Conservation (phyloP, 352 stramenopile genomes). For the Phytopythium ostracodes region DNA sequence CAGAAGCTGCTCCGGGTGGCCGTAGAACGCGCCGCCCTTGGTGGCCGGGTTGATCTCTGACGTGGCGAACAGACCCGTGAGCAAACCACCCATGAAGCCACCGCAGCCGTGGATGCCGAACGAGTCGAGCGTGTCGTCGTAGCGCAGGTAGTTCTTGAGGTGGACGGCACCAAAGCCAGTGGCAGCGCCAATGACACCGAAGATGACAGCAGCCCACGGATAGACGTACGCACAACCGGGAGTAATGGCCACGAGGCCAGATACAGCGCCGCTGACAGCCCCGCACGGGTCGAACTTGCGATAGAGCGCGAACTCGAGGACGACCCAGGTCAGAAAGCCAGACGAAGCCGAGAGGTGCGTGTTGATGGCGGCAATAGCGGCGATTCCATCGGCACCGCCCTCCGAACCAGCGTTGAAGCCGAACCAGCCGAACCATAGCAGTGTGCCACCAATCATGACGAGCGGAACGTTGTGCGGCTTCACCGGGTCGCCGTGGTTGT, state of each 20-base stretch:
- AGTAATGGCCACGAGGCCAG: slow-evolving; percentile 65
- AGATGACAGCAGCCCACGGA: slow-evolving; percentile 63
- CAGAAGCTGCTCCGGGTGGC: slow-evolving; percentile 34
- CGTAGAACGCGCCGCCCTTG: slow-evolving; percentile 51
- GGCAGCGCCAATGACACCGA: slow-evolving; percentile 52
- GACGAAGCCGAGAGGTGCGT: slow-evolving; percentile 65
- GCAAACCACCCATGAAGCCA: slow-evolving; percentile 57
- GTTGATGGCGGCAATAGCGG: slow-evolving; percentile 66
- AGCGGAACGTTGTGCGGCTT: slow-evolving; percentile 84
- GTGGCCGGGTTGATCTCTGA: slow-evolving; percentile 52
- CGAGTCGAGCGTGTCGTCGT: slow-evolving; percentile 78
- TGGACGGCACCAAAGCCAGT: slow-evolving; percentile 48
- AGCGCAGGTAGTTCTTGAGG: slow-evolving; percentile 63
- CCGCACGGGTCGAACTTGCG: slow-evolving; percentile 61
- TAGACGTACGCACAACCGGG: slow-evolving; percentile 68
- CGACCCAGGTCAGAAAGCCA: slow-evolving; percentile 69
- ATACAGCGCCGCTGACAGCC: slow-evolving; percentile 53
- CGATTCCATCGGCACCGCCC: slow-evolving; percentile 55
- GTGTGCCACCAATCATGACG: slow-evolving; percentile 70
- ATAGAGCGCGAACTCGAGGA: slow-evolving; percentile 42
- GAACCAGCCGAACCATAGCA: slow-evolving; percentile 86
- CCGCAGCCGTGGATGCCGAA: slow-evolving; percentile 72
- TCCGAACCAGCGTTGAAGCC: slow-evolving; percentile 77
- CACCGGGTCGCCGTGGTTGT: slow-evolving; percentile 66
- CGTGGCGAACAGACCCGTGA: slow-evolving; percentile 72